These are phyloP conservation scores for Macrolepiota dolichaula DNA, from an alignment of 768 basidiomycete genomes.

Conservation along the genomic window DNA sequence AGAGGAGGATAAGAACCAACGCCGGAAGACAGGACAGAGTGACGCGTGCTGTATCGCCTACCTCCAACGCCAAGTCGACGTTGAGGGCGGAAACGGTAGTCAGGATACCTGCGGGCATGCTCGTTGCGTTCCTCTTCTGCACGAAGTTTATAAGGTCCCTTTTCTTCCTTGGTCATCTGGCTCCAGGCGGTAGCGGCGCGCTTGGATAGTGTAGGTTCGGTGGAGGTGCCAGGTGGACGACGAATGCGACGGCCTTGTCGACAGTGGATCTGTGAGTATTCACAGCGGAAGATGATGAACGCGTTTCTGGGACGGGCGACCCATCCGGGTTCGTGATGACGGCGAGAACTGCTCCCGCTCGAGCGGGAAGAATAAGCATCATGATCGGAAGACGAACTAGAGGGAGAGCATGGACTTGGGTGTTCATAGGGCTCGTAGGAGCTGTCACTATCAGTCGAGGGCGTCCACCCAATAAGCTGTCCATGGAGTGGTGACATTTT, in stretches of 20 bases:
- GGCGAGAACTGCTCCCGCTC: slow-evolving; percentile 28
- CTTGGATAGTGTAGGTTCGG: slow-evolving; percentile 65
- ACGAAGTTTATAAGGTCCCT: slow-evolving; percentile 44
- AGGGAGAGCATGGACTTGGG: slow-evolving; percentile 13
- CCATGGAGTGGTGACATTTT: background rate
- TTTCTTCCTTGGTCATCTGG: slow-evolving; percentile 45
- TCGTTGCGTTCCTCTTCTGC: slow-evolving; percentile 55
- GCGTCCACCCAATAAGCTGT: slow-evolving; percentile 26
- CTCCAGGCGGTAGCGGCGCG: slow-evolving; percentile 78
- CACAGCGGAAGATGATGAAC: slow-evolving; percentile 73
- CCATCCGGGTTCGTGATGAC: slow-evolving; percentile 48
- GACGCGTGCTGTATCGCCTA: background rate
- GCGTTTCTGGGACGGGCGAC: slow-evolving; percentile 67
- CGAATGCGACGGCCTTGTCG: slow-evolving; percentile 33
- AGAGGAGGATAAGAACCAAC: background rate
- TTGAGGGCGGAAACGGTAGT: slow-evolving; percentile 59
- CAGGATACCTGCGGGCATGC: slow-evolving; percentile 54
- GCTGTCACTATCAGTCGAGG: slow-evolving; percentile 24
- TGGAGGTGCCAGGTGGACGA: slow-evolving; percentile 29
- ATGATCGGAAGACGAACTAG: slow-evolving; percentile 12
- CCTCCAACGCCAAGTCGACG: background rate
- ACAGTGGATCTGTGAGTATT: slow-evolving; percentile 49
- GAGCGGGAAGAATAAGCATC: slow-evolving; percentile 15
- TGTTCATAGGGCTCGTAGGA: slow-evolving; percentile 14
- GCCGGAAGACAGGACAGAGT: background rate